Base-by-base conservation (phyloP, 2,329 filamentous ascomycete genomes). In the Arachnomyces sp. region DNA sequence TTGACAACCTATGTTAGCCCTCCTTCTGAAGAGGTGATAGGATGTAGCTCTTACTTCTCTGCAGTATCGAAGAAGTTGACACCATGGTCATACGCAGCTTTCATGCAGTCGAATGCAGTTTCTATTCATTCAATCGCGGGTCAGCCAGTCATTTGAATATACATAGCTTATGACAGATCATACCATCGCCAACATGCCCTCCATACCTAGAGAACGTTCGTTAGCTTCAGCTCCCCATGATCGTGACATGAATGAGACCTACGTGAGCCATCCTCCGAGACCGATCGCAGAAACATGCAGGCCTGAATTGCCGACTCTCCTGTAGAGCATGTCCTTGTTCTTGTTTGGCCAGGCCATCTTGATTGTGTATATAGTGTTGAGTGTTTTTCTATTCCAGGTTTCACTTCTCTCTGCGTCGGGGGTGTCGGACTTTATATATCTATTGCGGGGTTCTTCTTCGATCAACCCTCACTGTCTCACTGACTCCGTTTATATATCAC, bases 211-310 rank as follows among this genome's bases (percentile, higher is more conserved):
- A 84, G 1, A 80, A 84, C 41, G 68, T 78, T 78, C 82, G 49
- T 79, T 77, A 43, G 79, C 40, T 31, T 36, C 17, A 18, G 34
- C 9, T 2, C 28, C 16, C 12, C 25, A 11, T 9, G n/a, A n/a
- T 25, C 21, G 5, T 25, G 21, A 9, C 5, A 25, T 5, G 21
- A 25, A 25, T 9, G 5, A 9, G 13, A 42, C 43, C 13, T 36
- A 61, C 44, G 54, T 60, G 13, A 61, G 47, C 62, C 63, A 67
- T 29, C 63, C 65, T 31, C 67, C 84, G 3, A 87, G 69, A 1
- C 79, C 80, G 47, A 88, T 80, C 36, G 78, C 74, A 34, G 82
- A 87, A 28, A 87, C 81, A 60, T 86, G 78, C 14, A 87, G 73
- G 40, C 84, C 83, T 7, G 81, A 83, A 36, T 75, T 75, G 53